Evolutionary conservation across 495 filamentous ascomycete species (phyloP), one percentile per base, ranked within the genome.

Genomic region (Lasiosphaeriaceae sp.): DNA sequence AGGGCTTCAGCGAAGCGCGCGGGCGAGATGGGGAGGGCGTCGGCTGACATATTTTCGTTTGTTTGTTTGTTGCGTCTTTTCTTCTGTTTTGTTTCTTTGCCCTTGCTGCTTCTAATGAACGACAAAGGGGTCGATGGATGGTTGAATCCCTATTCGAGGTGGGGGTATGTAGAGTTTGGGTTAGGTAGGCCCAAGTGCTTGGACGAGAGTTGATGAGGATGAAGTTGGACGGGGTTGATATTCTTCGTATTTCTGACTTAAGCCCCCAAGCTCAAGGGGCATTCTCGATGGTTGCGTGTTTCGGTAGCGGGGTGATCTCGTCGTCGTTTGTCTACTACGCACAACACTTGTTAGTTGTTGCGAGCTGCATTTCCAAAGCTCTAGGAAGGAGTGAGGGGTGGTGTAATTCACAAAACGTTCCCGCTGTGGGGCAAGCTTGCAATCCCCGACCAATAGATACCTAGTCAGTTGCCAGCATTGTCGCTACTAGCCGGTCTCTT

Each of bases 1-100:
- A 96, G 79, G 14, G 91, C 92, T 66, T 78, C 76, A 58, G 88
- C 84, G 77, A 91, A 90, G 62, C 76, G 77, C 29, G 77, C 64
- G 22, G 85, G 71, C 47, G 85, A 62, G 56, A 90, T 89, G 34
- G 87, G 86, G 22, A 64, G 62, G 16, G 80, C 23, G 53, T 73
- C 71, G 23, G 79, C 64, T 46, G 83, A 81, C 74, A 77, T 77
- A 4, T 31, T 31, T 31, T 31, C 4, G 26, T 3, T 31, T 31
- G 44, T 39, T 63, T 31, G 20, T 29, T 17, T 43, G 5, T 43
- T 43, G 9, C 5, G 12, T 35, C 8, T 50, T 43, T 11, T 35
- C 11, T 57, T 17, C 29, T 2, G 24, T 2, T 47, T 2, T 35
- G 16, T 49, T 48, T 17, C 16, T 34, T 14, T 5, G 21, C 20